These are phyloP conservation scores for Claviceps quebecensis DNA, from an alignment of 2,329 filamentous ascomycete genomes.

Conservation along the genomic window DNA sequence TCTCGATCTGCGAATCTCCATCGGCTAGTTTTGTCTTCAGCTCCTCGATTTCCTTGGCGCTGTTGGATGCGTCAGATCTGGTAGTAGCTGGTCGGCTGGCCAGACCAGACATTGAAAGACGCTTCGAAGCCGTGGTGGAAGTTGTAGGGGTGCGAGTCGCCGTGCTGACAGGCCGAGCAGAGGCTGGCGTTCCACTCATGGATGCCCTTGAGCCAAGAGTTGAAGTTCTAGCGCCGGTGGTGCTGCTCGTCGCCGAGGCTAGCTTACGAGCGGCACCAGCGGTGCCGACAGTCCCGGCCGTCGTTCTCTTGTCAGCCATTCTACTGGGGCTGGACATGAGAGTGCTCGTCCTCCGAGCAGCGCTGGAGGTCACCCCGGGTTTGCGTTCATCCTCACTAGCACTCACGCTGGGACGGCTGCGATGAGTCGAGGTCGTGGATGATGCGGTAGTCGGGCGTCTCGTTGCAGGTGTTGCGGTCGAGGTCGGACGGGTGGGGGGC, in stretches of 20 bases:
- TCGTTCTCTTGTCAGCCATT: slow-evolving; percentile 20
- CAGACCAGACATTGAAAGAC: slow-evolving; percentile 36
- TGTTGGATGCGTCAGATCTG: slow-evolving; percentile 24
- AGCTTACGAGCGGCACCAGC: slow-evolving; percentile 21
- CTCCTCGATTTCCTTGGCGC: slow-evolving; percentile 43
- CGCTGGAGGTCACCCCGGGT: slow-evolving; percentile 21
- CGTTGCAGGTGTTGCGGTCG: slow-evolving; percentile 16
- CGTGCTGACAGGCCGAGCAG: slow-evolving; percentile 21
- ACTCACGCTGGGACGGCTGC: slow-evolving; percentile 32
- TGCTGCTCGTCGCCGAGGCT: slow-evolving; percentile 17
- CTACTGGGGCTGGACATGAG: slow-evolving; percentile 25
- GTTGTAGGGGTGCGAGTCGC: slow-evolving; percentile 23
- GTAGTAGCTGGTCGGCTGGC: slow-evolving; percentile 20
- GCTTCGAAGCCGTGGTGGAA: slow-evolving; percentile 37
- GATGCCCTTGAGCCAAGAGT: slow-evolving; percentile 17
- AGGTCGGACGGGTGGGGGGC: slow-evolving; percentile 32
- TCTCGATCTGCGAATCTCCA: slow-evolving; percentile 42
- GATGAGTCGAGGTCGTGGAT: slow-evolving; percentile 27
- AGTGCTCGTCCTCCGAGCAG: slow-evolving; percentile 30
- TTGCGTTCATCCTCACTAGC: slow-evolving; percentile 38
- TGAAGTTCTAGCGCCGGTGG: slow-evolving; percentile 25
- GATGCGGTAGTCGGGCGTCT: slow-evolving; percentile 19
- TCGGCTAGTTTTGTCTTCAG: slow-evolving; percentile 45
- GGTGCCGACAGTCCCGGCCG: slow-evolving; percentile 20
- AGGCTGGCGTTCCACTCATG: slow-evolving; percentile 13